Evolutionary conservation across 176 grass and related monocot species (phyloP), one percentile per base, ranked within the genome.

Genomic region (Echinochloa phyllopogon): DNA sequence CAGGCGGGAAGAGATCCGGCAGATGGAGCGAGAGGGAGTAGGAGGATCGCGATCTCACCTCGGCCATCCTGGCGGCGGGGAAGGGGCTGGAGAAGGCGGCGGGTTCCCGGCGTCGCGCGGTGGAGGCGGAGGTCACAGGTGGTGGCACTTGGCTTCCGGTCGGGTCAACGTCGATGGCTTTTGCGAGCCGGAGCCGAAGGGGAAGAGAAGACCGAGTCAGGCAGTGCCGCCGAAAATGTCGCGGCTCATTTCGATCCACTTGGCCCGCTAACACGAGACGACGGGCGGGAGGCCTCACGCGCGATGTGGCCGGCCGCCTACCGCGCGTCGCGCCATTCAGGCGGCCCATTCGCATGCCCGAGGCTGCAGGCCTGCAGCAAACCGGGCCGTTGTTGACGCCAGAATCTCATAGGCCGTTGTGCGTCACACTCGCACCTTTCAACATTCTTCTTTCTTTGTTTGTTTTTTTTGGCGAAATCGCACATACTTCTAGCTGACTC

Each of bases 1-100:
- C 23, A 21, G n/a, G 4, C 49, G 65, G 5, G 8, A 18, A 15
- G 9, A 42, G 55, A 85, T 58, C 72, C 73, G 40, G 1, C 11
- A 4, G 62, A 56, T 29, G 14, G 17, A 45, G 40, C 16, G 27
- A 7, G 48, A 21, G 38, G 10, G 3, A 0, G 4, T 10, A 6
- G 1, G 7, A 39, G 20, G 84, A 79, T 86, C 20, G 42, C 52
- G 21, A 21, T 36, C 75, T 56, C 42, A 79, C 84, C 75, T 86
- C 75, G 21, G 65, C 75, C 84, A 86, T 79, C 27, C 11, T 36
- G 65, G 65, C 5, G 77, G 39, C n/a, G 15, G 10, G 8, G 48
- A 9, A 24, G 15, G 55, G 15, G 23, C 0, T 48, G 20, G 41
- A 61, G 41, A 20, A 9, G 66, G 20, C 63, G 80, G 68, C 41